These are phyloP conservation scores for Rutstroemia sp. DNA, from an alignment of 2,329 filamentous ascomycete genomes.

Conservation along the genomic window DNA sequence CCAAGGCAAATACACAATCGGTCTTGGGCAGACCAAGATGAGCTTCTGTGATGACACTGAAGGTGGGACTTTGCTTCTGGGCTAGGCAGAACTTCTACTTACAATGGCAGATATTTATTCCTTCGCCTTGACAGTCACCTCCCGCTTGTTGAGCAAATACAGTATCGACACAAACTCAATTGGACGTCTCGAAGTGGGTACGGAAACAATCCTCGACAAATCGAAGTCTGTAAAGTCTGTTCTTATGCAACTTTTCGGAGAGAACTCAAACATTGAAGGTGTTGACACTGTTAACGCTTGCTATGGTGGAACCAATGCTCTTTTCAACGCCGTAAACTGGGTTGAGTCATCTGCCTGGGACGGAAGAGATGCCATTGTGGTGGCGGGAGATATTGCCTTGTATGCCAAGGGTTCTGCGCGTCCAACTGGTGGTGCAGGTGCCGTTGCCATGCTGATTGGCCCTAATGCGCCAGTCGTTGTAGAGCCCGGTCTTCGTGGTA, in stretches of 20 bases:
- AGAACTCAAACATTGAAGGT: slow-evolving; percentile 79
- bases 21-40: slow-evolving; percentile 87
- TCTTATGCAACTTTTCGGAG: slow-evolving; percentile 77
- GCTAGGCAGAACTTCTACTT: slow-evolving; percentile 2
- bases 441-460: slow-evolving; percentile 71
- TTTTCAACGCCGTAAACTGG: slow-evolving; percentile 82
- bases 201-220: slow-evolving; percentile 81
- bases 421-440: slow-evolving; percentile 73
- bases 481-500: slow-evolving; percentile 72
- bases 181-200: slow-evolving; percentile 77
- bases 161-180: slow-evolving; percentile 71
- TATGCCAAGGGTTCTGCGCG: slow-evolving; percentile 79
- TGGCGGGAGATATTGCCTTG: slow-evolving; percentile 76
- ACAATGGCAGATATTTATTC: slow-evolving; percentile 68
- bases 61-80: slow-evolving; percentile 42
- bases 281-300: slow-evolving; percentile 79
- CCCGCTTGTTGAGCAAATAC: slow-evolving; percentile 76
- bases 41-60: slow-evolving; percentile 86
- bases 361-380: slow-evolving; percentile 71
- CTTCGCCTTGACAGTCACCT: slow-evolving; percentile 68
- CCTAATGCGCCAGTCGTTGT: slow-evolving; percentile 70
- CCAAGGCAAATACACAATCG: slow-evolving; percentile 83
- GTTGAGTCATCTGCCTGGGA: slow-evolving; percentile 83
- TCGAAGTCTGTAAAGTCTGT: slow-evolving; percentile 88
- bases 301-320: slow-evolving; percentile 78